Evolutionary conservation across 2,329 filamentous ascomycete genomes (phyloP).

Genomic region (Ascochyta fabae): DNA sequence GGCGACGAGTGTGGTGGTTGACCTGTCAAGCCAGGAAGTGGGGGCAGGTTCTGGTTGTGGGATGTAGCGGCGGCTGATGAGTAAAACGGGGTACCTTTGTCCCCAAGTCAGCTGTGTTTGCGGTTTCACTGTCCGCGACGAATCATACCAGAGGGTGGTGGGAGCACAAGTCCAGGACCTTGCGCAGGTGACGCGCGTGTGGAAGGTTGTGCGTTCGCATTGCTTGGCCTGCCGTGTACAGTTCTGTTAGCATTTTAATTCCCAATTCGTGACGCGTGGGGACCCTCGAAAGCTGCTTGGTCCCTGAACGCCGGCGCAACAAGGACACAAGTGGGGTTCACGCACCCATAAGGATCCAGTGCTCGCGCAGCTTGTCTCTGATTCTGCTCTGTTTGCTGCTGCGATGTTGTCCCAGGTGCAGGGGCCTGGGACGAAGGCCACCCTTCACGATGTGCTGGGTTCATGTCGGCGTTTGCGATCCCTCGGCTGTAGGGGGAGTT

Average conservation of each 20-base stretch:
- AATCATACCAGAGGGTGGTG: conserved; percentile 49
- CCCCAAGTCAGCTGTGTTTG: conserved; percentile 24
- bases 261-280: conserved; percentile 18
- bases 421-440: conserved; percentile 55
- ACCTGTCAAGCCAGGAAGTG: conserved; percentile 52
- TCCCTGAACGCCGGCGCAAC: conserved; percentile 24
- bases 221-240: conserved; percentile 36
- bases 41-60: conserved; percentile 54
- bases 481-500: conserved; percentile 34
- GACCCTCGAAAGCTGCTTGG: conserved; percentile 21
- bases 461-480: conserved; percentile 47
- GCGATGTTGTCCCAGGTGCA: conserved; percentile 51
- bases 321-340: conserved; percentile 14
- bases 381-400: conserved; percentile 44
- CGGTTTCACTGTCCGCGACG: conserved; percentile 11
- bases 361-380: conserved; percentile 44
- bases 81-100: conserved; percentile 48
- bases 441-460: conserved; percentile 50
- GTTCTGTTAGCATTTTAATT: conserved; percentile 27
- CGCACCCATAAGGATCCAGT: conserved; percentile 47
- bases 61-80: conserved; percentile 45
- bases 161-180: conserved; percentile 46
- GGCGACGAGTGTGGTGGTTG: conserved; percentile 53
- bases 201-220: conserved; percentile 40
- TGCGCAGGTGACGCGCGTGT: conserved; percentile 47